These are phyloP conservation scores for Tulasnella sp. DNA, from an alignment of 768 basidiomycete species.

Conservation along the genomic window DNA sequence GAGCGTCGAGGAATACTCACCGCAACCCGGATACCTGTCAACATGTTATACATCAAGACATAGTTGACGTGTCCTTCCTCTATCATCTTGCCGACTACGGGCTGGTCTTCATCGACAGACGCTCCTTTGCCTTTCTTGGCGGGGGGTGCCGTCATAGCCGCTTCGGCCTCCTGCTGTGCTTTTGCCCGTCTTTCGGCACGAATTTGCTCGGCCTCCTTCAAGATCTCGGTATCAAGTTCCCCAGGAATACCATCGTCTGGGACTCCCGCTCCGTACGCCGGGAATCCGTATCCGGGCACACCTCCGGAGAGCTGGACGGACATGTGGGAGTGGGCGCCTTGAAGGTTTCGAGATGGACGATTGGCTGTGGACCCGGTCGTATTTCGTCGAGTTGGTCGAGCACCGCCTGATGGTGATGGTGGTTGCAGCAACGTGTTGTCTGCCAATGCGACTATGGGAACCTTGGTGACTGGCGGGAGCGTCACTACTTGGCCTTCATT, in stretches of 20 bases:
- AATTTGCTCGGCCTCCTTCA: constrained; percentile 87
- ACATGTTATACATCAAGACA: constrained; percentile 99
- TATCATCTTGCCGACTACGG: constrained; percentile 91
- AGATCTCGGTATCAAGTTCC: constrained; percentile 72
- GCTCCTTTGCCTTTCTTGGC: constrained; percentile 28
- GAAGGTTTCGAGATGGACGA: constrained; percentile 23
- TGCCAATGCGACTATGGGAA: background rate
- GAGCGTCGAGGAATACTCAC: constrained; percentile 52
- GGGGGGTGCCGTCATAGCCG: constrained; percentile 50
- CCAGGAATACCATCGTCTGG: constrained; percentile 1
- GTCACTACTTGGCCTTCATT: background rate
- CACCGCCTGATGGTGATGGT: background rate
- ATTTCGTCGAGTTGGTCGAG: constrained; percentile 31
- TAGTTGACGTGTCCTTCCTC: constrained; percentile 99
- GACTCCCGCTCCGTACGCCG: constrained; percentile 15
- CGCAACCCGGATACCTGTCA: constrained; percentile 95
- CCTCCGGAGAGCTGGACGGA: constrained; percentile 29
- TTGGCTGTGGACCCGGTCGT: constrained; percentile 23
- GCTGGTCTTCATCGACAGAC: constrained; percentile 50
- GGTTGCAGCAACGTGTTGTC: constrained; percentile 18
- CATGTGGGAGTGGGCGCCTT: constrained; percentile 24
- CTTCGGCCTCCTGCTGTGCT: constrained; percentile 65
- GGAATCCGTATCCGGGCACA: constrained; percentile 14
- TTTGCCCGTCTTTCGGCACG: constrained; percentile 75
- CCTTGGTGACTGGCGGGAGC: constrained; percentile 16